These are phyloP conservation scores for Penicillium sp. DNA, from an alignment of 2,329 filamentous ascomycete species.

Conservation along the genomic window DNA sequence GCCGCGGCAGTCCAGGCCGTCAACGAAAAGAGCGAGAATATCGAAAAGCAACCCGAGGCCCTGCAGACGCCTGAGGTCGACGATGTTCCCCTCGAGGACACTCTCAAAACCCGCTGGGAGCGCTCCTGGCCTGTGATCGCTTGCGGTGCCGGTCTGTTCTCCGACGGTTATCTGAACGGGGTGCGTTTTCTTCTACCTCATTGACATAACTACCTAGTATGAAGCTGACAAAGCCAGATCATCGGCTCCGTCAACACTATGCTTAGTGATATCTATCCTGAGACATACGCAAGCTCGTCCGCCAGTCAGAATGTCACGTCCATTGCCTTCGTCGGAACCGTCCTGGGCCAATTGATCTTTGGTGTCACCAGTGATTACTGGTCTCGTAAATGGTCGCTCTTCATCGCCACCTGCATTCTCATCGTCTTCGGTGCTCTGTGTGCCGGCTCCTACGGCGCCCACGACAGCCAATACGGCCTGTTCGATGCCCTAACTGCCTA, in stretches of 20 bases:
- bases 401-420: conserved; percentile 76
- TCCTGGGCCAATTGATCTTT: conserved; percentile 76
- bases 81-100: conserved; percentile 23
- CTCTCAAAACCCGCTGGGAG: conserved; percentile 45
- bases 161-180: conserved; percentile 87
- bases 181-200: conserved; percentile 42
- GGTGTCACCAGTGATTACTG: conserved; percentile 79
- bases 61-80: conserved; percentile 18
- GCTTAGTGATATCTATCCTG: conserved; percentile 63
- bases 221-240: conserved; percentile 46
- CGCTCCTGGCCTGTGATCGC: conserved; percentile 72
- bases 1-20: conserved; percentile 11
- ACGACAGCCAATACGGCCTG: conserved; percentile 65
- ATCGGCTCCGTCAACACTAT: conserved; percentile 85
- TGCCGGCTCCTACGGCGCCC: conserved; percentile 70
- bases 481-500: conserved; percentile 77
- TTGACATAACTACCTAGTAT: not conserved
- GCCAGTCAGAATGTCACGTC: conserved; percentile 72
- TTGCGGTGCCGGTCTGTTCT: conserved; percentile 85
- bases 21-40: too few species aligned
- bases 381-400: conserved; percentile 76
- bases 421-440: conserved; percentile 79
- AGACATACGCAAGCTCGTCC: conserved; percentile 63
- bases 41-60: conserved; percentile 7
- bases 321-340: conserved; percentile 83